phyloP scores from a whole-genome alignment of 2,329 filamentous ascomycete genomes.

The Colletotrichum gigasporum region DNA sequence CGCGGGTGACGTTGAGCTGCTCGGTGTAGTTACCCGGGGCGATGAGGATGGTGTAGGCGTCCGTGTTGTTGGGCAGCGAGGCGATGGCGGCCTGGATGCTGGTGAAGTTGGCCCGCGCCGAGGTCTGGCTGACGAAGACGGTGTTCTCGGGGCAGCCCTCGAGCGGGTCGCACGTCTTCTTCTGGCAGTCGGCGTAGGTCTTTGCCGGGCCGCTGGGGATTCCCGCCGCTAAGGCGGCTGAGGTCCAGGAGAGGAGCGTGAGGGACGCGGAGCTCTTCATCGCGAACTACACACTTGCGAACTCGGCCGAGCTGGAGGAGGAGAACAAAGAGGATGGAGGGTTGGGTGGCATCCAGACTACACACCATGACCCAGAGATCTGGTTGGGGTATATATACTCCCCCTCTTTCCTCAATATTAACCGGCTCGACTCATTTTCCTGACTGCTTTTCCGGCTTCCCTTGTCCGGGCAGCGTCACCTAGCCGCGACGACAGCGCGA shows the following conservation, averaged over 20 bases:
- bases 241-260: slow-evolving; percentile 6
- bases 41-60: slow-evolving; percentile 65
- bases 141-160: slow-evolving; percentile 50
- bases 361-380: background rate
- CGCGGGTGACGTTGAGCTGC: slow-evolving; percentile 72
- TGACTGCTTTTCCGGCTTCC: slow-evolving; percentile 8
- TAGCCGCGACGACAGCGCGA: background rate
- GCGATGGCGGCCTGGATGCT: slow-evolving; percentile 52
- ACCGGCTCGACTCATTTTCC: background rate
- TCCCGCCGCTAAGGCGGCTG: background rate
- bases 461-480: background rate
- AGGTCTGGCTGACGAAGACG: slow-evolving; percentile 50
- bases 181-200: slow-evolving; percentile 43
- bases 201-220: slow-evolving; percentile 35
- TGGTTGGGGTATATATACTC: slow-evolving; percentile 13
- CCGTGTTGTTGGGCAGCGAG: slow-evolving; percentile 50
- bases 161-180: slow-evolving; percentile 41
- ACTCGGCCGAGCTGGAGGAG: slow-evolving; percentile 4
- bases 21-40: slow-evolving; percentile 69
- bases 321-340: background rate
- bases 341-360: background rate
- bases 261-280: slow-evolving; percentile 25
- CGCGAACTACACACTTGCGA: background rate
- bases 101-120: slow-evolving; percentile 45
- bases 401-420: background rate